These are phyloP conservation scores for Protomyces arabidopsidicola DNA, from an alignment of 1,139 yeast species.

Conservation along the genomic window DNA sequence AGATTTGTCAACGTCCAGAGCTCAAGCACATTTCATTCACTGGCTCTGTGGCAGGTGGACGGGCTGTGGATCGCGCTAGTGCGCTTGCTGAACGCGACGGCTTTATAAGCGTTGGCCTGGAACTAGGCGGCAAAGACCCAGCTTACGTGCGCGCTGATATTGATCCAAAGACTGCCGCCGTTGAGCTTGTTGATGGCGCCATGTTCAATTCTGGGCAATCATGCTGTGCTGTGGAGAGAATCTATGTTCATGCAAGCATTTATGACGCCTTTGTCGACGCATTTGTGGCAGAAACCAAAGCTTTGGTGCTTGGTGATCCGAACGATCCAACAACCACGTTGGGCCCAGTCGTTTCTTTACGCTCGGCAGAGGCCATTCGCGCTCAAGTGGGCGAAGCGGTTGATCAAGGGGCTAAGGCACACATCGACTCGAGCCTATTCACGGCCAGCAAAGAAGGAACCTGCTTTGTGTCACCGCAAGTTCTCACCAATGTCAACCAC, in stretches of 20 bases:
- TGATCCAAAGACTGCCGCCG: conserved; percentile 63
- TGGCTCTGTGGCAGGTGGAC: conserved; percentile 81
- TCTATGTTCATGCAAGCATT: conserved; percentile 64
- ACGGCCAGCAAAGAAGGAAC: conserved; percentile 51
- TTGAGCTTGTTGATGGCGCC: conserved; percentile 81
- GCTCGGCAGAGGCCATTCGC: conserved; percentile 67
- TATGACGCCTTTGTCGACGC: conserved; percentile 62
- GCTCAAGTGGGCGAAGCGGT: conserved; percentile 67
- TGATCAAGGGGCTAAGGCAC: conserved; percentile 60
- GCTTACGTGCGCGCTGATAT: conserved; percentile 71
- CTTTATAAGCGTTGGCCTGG: conserved; percentile 44
- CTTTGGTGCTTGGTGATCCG: conserved; percentile 59
- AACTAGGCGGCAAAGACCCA: conserved; percentile 87
- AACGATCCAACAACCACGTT: conserved; percentile 62
- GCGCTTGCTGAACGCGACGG: conserved; percentile 43
- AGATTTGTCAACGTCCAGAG: conserved; percentile 57
- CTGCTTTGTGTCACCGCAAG: conserved; percentile 88
- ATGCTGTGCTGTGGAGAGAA: conserved; percentile 82
- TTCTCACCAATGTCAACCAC: conserved; percentile 72
- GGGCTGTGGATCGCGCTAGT: conserved; percentile 68
- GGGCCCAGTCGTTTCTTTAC: conserved; percentile 75
- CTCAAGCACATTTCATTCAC: conserved; percentile 77
- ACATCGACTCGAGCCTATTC: conserved; percentile 63
- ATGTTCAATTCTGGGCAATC: conserved; percentile 84
- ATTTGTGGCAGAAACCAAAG: conserved; percentile 53